A percentile compares a stretch with the other conserved stretches of the same genome.
Conservation (phyloP, 148 eudicot genomes). For the Vaccinium darrowii region DNA sequence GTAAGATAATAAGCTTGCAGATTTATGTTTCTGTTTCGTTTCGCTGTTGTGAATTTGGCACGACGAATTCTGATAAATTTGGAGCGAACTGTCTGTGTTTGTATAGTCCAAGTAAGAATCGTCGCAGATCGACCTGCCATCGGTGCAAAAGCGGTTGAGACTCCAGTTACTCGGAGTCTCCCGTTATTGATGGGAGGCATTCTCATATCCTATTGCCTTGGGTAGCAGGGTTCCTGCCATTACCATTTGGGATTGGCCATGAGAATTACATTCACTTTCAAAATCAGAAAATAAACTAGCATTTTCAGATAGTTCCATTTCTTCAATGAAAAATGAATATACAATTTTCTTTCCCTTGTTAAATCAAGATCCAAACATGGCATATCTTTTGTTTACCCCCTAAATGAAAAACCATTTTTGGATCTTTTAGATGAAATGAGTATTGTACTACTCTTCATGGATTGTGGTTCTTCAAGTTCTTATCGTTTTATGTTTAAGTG, state of each 20-base stretch:
- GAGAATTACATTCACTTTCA: conserved; percentile 34
- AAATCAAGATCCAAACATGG: neutral
- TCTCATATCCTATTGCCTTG: conserved; percentile 56
- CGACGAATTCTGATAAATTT: neutral
- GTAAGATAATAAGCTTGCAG: neutral
- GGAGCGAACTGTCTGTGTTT: conserved; percentile 31
- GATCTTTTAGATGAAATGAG: neutral
- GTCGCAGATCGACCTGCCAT: conserved; percentile 26
- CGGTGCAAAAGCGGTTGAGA: conserved; percentile 17
- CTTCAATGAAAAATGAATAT: neutral
- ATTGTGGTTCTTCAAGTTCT: neutral
- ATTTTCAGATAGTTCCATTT: neutral
- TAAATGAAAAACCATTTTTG: neutral
- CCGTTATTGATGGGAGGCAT: conserved; percentile 22
- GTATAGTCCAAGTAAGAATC: conserved; percentile 27
- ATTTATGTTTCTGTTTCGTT: neutral
- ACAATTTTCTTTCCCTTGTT: neutral
- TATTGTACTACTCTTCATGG: neutral
- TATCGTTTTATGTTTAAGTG: neutral
- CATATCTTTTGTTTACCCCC: neutral
- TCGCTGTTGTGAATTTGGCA: neutral
- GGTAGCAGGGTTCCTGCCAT: conserved; percentile 39
- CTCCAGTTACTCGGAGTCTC: conserved; percentile 20
- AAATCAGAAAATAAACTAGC: neutral
- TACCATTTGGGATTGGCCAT: conserved; percentile 51